Evolutionary conservation across 495 filamentous ascomycete species (phyloP), one percentile per base, ranked within the genome.

Genomic region (Penicillium riverlandense): DNA sequence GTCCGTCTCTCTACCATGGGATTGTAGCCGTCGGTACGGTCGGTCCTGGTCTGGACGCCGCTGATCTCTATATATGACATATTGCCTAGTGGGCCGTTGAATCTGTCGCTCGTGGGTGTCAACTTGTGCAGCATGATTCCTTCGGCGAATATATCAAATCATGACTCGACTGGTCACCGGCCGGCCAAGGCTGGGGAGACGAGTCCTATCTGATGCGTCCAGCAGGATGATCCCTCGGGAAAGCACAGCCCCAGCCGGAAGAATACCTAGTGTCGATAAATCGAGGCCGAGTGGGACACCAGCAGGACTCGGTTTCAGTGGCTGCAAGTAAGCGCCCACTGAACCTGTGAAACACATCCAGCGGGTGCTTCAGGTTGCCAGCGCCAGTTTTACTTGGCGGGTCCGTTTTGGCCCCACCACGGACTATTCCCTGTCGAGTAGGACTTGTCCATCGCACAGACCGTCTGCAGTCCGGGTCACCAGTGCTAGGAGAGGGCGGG

Each of bases 361-460:
- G 58, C 57, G 57, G 57, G 51, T 63, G 59, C 55, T 63, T 63
- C 59, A 63, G 52, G 49, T 60, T 41, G 37, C 43, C 51, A 52
- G 58, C 53, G 55, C 61, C 56, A 62, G 61, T 62, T 64, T 64
- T 53, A 61, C 44, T 32, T 54, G 48, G 31, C 38, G 42, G 43
- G 40, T 39, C 34, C 30, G 1, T 12, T 47, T 55, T 53, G 52
- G 52, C 53, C 45, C 42, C 45, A 36, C 9, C 11, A 41, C 22
- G 27, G 38, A 4, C 35, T 32, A 12, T 37, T 48, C 28, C 32
- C 11, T 38, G 37, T 35, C 38, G 13, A 44, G 29, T 41, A 12
- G 32, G 22, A 11, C 22, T 22, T 3, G 22, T 22, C 22, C 22
- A 3, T 22, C 40, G 41, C 34, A 50, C 32, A 36, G 35, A 43